These are phyloP conservation scores for Erysimum cheiranthoides DNA, from an alignment of 345 rosid genomes.

Conservation along the genomic window DNA sequence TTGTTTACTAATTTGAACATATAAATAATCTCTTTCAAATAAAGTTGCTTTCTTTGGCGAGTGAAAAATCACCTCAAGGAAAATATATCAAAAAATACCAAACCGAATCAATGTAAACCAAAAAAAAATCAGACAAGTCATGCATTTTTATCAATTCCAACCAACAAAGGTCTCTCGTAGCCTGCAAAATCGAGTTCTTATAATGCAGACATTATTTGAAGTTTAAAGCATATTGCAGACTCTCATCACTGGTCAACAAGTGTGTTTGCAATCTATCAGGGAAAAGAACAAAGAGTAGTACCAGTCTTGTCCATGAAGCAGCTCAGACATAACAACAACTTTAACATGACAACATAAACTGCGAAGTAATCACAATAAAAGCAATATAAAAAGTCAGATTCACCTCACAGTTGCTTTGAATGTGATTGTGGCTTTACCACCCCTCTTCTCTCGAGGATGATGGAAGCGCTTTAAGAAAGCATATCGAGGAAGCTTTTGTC, in stretches of 20 bases:
- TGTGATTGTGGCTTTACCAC: too few relatives aligned
- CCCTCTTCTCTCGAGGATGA: background rate
- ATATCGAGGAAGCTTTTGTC: constrained; percentile 7
- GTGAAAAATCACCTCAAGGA: too few relatives aligned
- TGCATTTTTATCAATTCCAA: too few relatives aligned
- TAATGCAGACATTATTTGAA: background rate
- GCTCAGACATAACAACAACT: background rate
- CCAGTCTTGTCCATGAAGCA: constrained; percentile 5
- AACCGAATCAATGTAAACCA: too few relatives aligned
- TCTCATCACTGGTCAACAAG: background rate
- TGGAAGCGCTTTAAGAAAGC: background rate
- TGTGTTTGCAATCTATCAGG: background rate
- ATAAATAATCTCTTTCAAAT: constrained; percentile 22
- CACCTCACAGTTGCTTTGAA: background rate
- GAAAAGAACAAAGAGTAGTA: background rate
- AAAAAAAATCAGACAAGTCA: too few relatives aligned
- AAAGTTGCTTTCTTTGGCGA: background rate
- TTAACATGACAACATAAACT: background rate
- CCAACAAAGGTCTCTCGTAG: too few relatives aligned
- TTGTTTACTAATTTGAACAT: constrained; percentile 23
- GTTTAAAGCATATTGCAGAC: too few relatives aligned
- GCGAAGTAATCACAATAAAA: background rate
- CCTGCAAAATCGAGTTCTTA: too few relatives aligned
- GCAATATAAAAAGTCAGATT: background rate
- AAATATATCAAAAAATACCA: background rate